Conservation (phyloP, 805 yeast genomes). For the Candida sithepensis region DNA sequence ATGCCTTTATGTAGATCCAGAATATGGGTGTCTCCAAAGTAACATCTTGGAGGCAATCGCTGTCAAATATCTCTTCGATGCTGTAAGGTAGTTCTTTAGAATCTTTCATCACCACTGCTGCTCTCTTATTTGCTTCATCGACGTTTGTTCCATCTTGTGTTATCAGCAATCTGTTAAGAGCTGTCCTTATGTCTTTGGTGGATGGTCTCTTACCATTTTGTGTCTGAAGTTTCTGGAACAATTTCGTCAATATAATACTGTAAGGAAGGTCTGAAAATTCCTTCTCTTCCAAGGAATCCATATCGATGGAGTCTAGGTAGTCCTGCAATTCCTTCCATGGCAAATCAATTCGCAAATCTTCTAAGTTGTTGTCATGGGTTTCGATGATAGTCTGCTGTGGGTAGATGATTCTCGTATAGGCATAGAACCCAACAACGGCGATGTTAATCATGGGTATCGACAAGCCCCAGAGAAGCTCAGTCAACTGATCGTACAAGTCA, state of each 20-base stretch:
- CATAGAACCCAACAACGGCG: conserved; percentile 61
- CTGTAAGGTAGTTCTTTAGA: conserved; percentile 32
- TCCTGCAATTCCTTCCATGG: conserved; percentile 70
- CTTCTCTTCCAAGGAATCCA: conserved; percentile 42
- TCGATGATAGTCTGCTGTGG: conserved; percentile 66
- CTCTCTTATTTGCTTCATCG: conserved; percentile 35
- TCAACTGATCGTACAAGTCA: conserved; percentile 17
- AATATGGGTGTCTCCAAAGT: conserved; percentile 37
- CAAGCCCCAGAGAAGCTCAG: conserved; percentile 37
- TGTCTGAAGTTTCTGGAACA: conserved; percentile 39
- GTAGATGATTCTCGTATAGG: conserved; percentile 49
- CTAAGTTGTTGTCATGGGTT: conserved; percentile 58
- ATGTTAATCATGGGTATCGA: conserved; percentile 54
- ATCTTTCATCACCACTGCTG: conserved; percentile 40
- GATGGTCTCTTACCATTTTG: conserved; percentile 21
- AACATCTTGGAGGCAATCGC: conserved; percentile 17
- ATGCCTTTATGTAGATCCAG: conserved; percentile 61
- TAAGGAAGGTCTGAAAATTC: conserved; percentile 66
- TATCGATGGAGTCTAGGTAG: conserved; percentile 48
- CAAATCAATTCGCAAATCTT: conserved; percentile 60
- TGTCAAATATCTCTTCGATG: conserved; percentile 24
- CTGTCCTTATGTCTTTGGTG: conserved; percentile 17
- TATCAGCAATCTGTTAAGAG: conserved; percentile 6
- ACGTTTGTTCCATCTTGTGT: conserved; percentile 33
- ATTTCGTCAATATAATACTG: conserved; percentile 56